Evolutionary conservation across 2,329 filamentous ascomycete species (phyloP), one percentile per base, ranked within the genome.

Genomic region (Canariomyces notabilis): DNA sequence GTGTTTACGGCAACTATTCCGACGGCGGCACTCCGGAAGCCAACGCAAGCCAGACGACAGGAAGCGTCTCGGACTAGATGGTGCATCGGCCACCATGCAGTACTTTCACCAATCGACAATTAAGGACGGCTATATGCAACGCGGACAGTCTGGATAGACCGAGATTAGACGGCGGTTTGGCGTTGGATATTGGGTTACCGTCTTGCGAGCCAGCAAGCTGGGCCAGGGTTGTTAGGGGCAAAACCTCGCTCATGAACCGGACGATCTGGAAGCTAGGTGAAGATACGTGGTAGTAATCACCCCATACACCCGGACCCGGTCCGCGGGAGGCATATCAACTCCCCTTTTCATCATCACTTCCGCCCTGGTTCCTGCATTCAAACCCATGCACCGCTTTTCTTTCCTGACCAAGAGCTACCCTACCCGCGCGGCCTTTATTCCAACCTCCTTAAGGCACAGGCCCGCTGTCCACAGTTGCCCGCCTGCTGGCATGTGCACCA

Each of bases 51-150:
- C 49, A 46, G 34, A 46, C 47, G 5, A n/a, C 36, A 4, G 49
- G 50, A 21, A 57, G 52, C 31, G 57, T 44, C 59, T 55, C 44
- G 57, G 58, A 14, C 37, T 37, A 8, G 56, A 58, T 26, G 46
- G 45, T 2, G 45, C 39, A 22, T 53, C 56, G 16, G 46, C 48
- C 7, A 59, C 52, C 55, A 60, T 34, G 54, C 52, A 57, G 52
- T 4, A 57, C 53, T 16, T 48, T 55, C 16, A 46, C 46, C 21
- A 57, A 18, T 55, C 42, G 7, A 52, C 56, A 18, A 23, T 36
- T 20, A 45, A 37, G 23, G 47, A 46, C 18, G 48, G 38, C 19
- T 44, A 38, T 37, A 16, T 31, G 37, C 37, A 40, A 15, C 6
- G 22, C 22, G 19, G 15, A 14, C 18, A 20, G 18, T 32, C 21